phyloP scores from a whole-genome alignment of 257 asterid species.

The Knoxia roxburghii region DNA sequence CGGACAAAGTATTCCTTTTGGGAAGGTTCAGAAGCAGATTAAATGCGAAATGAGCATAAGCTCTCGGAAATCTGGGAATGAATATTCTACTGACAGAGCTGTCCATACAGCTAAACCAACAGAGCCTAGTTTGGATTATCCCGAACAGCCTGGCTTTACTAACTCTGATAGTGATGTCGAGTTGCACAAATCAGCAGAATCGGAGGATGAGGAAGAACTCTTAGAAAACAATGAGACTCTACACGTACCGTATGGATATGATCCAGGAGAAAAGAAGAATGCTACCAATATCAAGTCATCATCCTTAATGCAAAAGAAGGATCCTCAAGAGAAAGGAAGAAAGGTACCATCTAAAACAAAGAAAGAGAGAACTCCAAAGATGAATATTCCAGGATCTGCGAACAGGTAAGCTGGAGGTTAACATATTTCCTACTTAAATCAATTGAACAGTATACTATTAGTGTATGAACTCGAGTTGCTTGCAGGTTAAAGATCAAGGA shows the following conservation, averaged over 20 bases:
- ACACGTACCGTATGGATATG: conserved; percentile 8
- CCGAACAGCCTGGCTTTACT: conserved; percentile 16
- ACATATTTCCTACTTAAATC: neutral
- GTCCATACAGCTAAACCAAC: conserved; percentile 9
- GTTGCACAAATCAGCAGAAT: conserved; percentile 10
- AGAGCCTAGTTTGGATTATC: conserved; percentile 16
- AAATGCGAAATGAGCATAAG: conserved; percentile 47
- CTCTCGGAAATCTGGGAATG: conserved; percentile 22
- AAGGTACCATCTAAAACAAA: conserved; percentile 36
- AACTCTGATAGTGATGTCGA: conserved; percentile 28
- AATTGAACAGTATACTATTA: neutral
- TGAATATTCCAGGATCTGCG: conserved; percentile 70
- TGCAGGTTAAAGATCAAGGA: conserved; percentile 72
- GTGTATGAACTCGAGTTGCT: neutral
- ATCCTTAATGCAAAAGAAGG: conserved; percentile 26
- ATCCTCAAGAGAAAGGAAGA: conserved; percentile 30
- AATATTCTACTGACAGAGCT: conserved; percentile 18
- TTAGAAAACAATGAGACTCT: conserved; percentile 9
- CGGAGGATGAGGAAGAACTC: conserved; percentile 25
- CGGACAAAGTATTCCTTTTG: conserved; percentile 52
- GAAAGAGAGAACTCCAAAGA: conserved; percentile 39
- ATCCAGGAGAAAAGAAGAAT: conserved; percentile 24
- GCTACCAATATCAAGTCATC: conserved; percentile 21
- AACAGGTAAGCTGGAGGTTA: conserved; percentile 44
- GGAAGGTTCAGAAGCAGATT: conserved; percentile 70